Conservation (phyloP, 352 stramenopile genomes). For the Globisporangium cederbergense region DNA sequence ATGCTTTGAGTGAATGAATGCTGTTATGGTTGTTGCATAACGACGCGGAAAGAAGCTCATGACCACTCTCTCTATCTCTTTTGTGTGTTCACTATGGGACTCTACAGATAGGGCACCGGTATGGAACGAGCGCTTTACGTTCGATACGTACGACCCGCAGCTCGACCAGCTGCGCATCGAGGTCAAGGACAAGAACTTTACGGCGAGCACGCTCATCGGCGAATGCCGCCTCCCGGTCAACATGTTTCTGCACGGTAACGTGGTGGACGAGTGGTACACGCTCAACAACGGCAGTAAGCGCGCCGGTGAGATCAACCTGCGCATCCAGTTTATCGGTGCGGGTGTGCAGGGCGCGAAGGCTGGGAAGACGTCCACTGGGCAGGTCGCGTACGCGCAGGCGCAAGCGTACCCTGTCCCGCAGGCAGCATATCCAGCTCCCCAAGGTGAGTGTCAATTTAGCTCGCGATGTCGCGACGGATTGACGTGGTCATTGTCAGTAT, state of each 20-base stretch:
- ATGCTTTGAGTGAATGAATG: neutral
- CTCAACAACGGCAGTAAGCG: constrained; percentile 61
- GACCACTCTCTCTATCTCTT: neutral
- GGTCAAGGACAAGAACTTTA: constrained; percentile 87
- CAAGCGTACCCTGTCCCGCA: constrained; percentile 32
- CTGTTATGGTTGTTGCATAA: neutral
- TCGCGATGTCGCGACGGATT: neutral
- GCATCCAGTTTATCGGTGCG: constrained; percentile 57
- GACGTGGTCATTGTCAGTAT: neutral
- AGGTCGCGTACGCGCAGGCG: constrained; percentile 21
- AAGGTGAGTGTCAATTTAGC: neutral
- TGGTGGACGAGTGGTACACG: constrained; percentile 81
- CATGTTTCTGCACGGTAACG: constrained; percentile 62
- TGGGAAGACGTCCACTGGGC: neutral
- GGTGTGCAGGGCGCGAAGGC: neutral
- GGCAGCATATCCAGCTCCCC: constrained; percentile 16
- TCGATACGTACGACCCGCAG: constrained; percentile 68
- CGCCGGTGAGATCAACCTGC: constrained; percentile 79
- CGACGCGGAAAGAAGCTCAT: neutral
- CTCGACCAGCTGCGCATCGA: constrained; percentile 70
- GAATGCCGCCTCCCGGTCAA: constrained; percentile 65
- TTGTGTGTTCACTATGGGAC: neutral
- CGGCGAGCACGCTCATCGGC: constrained; percentile 66
- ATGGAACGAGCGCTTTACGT: constrained; percentile 85
- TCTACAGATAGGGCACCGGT: constrained; percentile 57